These are phyloP conservation scores for Kodamaea nitidulidarum DNA, from an alignment of 805 yeast species.

Conservation along the genomic window DNA sequence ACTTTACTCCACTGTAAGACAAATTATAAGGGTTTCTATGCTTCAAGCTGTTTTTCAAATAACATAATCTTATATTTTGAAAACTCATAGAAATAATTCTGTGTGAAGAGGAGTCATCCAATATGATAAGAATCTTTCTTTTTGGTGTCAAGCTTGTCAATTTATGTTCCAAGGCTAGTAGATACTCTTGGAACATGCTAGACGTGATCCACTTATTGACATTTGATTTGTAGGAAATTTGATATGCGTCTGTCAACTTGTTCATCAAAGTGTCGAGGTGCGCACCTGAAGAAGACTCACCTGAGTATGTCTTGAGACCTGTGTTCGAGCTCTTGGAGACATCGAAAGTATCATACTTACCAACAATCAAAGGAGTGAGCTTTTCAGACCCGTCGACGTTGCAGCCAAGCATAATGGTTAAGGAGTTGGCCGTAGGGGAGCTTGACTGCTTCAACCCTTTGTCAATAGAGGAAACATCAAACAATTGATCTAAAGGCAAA, in stretches of 20 bases:
- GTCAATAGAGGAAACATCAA: conserved; percentile 41
- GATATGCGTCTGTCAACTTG: conserved; percentile 49
- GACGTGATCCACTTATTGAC: conserved; percentile 62
- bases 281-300: neutral
- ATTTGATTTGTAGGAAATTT: conserved; percentile 55
- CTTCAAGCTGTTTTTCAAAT: conserved; percentile 35
- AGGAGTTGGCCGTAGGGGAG: conserved; percentile 37
- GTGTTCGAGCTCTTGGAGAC: conserved; percentile 25
- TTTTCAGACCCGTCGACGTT: conserved; percentile 63
- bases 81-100: conserved; percentile 44
- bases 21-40: conserved; percentile 35
- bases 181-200: conserved; percentile 58
- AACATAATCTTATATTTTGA: conserved; percentile 31
- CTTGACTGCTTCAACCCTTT: conserved; percentile 38
- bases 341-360: conserved; percentile 49
- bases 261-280: conserved; percentile 15
- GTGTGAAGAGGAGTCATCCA: conserved; percentile 63
- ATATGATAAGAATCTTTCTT: conserved; percentile 50
- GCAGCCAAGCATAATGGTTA: conserved; percentile 58
- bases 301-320: conserved; percentile 16
- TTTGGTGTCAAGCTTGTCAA: conserved; percentile 38
- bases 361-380: conserved; percentile 56
- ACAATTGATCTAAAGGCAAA: conserved; percentile 56
- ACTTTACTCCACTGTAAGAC: conserved; percentile 41
- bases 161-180: conserved; percentile 56